These are phyloP conservation scores for Lentinus brumalis DNA, from an alignment of 768 basidiomycete species.

Conservation along the genomic window DNA sequence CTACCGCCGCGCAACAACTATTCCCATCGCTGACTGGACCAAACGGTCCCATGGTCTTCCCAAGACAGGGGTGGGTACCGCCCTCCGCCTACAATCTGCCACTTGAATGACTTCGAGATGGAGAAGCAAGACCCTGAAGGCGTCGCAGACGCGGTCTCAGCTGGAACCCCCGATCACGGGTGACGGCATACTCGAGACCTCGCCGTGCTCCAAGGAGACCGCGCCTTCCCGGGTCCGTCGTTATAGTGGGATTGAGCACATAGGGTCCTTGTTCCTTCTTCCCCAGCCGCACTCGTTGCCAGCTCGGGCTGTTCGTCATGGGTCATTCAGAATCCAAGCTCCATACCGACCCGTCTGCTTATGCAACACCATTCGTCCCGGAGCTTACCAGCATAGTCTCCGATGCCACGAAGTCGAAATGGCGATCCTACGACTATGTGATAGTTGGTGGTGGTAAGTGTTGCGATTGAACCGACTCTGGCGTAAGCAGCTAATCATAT, in stretches of 20 bases:
- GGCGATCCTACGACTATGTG: constrained; percentile 32
- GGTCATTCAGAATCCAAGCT: background rate
- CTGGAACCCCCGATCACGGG: too few relatives aligned
- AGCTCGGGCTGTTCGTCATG: background rate
- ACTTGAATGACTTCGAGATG: too few relatives aligned
- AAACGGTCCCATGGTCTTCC: too few relatives aligned
- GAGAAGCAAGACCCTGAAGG: too few relatives aligned
- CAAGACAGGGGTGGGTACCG: too few relatives aligned
- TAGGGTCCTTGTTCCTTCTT: background rate
- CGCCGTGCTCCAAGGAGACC: too few relatives aligned
- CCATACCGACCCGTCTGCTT: background rate
- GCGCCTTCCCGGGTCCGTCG: too few relatives aligned
- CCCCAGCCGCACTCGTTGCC: background rate
- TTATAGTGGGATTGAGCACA: background rate
- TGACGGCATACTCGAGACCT: too few relatives aligned
- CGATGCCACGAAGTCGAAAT: background rate
- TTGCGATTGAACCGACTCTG: background rate
- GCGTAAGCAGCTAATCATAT: background rate
- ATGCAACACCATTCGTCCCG: constrained; percentile 4
- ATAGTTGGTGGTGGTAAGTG: constrained; percentile 35
- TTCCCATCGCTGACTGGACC: too few relatives aligned
- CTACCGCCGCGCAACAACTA: too few relatives aligned
- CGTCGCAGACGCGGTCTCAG: too few relatives aligned
- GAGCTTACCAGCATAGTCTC: background rate
- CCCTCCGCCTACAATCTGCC: too few relatives aligned